phyloP scores from a whole-genome alignment of 495 filamentous ascomycete species.

The Xylaria grammica region DNA sequence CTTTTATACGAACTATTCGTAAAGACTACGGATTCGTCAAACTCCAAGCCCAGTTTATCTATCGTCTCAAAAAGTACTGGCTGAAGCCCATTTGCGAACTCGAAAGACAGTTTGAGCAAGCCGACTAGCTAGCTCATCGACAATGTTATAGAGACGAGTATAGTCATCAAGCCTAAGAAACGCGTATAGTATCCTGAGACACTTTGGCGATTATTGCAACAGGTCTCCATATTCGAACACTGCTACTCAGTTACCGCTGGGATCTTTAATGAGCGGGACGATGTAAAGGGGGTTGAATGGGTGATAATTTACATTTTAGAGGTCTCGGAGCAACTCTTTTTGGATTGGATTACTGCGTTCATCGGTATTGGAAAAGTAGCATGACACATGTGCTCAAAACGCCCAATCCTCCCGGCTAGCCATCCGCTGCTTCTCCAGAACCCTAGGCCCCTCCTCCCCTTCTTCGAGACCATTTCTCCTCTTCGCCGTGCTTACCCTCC shows the following conservation, averaged over 20 bases:
- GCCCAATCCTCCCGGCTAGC: constrained; percentile 36
- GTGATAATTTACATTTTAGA: no score
- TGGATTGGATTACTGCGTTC: not conserved
- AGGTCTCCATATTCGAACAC: not conserved
- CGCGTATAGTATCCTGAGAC: not conserved
- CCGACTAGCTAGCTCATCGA: not conserved
- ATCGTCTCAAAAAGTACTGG: not conserved
- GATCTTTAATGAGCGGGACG: not conserved
- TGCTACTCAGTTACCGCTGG: not conserved
- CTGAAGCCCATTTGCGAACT: not conserved
- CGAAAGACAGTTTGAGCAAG: not conserved
- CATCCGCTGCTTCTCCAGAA: constrained; percentile 37
- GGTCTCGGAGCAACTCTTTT: no score
- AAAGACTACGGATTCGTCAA: not conserved
- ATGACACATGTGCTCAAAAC: constrained; percentile 3
- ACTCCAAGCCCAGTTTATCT: not conserved
- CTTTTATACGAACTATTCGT: no score
- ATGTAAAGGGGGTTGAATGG: no score
- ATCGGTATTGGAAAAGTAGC: not conserved
- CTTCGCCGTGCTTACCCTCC: constrained; percentile 28
- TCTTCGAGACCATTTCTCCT: constrained; percentile 41
- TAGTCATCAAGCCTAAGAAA: not conserved
- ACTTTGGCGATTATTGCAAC: not conserved
- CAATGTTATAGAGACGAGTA: not conserved
- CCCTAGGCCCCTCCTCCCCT: constrained; percentile 37